Evolutionary conservation across 192 early-diverging fungal genomes (phyloP), one percentile per base, ranked within the genome.

Genomic region (Entomortierella chlamydospora): DNA sequence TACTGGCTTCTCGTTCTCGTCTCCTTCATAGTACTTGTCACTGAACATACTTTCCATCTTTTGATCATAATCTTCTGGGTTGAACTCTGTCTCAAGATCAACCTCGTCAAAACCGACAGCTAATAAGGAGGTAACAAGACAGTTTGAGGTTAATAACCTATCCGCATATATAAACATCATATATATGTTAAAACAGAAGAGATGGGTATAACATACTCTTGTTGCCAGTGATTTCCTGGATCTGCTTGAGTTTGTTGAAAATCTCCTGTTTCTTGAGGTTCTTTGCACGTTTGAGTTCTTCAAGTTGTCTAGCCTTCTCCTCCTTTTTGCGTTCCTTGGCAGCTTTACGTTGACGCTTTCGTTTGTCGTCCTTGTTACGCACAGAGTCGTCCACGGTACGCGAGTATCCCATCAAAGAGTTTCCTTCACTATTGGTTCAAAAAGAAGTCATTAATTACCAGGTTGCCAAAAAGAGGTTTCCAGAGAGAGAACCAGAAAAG

Each of bases 31-130:
- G 73, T 93, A 94, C 22, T 85, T 73, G 49, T 94, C 90, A 63
- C 90, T 83, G 80, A 98, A 96, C 31, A 93, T 83, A 52, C 83
- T 80, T 26, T 86, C 77, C 96, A 99, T 99, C 84, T 94, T 88
- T 68, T 84, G 57, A 74, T 97, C 97, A 78, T 94, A 95, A 69
- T 93, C 88, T 8, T 85, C 83, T 3, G 95, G 93, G 77, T 98
- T 95, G 86, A 97, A 98, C 23, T 99, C 97, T n/a, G 87, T 91
- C 49, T 97, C 93, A 41, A 98, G 78, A 83, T 95, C 93, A 28
- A 96, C 70, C 20, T 92, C 85, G 30, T 95, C 91, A 49, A 98
- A 86, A 34, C 90, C 93, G 61, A 90, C 85, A 3, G 64, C 82
- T 88, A 61, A 31, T 52, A 29, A 53, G 9, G 25, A 51, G 66